phyloP scores from a whole-genome alignment of 75 land plant genomes.

The Cunninghamia lanceolata region DNA sequence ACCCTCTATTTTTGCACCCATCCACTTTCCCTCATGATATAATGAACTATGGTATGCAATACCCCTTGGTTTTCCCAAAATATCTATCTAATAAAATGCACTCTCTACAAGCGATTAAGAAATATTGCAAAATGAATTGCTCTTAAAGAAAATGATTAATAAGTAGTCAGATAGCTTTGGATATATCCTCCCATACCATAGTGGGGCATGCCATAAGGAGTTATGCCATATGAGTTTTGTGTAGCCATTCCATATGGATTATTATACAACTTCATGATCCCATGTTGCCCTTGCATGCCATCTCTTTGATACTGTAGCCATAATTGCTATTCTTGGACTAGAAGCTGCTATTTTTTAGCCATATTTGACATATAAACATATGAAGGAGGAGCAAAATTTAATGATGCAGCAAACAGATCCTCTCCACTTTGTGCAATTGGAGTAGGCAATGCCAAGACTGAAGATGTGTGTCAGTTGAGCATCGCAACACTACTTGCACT shows the following conservation, averaged over 20 bases:
- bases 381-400: conserved; percentile 69
- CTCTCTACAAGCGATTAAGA: background rate
- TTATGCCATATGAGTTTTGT: no score
- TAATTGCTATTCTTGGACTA: conserved; percentile 70
- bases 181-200: no score
- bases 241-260: no score
- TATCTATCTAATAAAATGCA: background rate
- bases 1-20: no score
- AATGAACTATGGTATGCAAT: background rate
- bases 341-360: conserved; percentile 71
- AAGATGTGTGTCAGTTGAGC: conserved; percentile 31
- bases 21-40: no score
- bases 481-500: conserved; percentile 90
- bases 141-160: background rate
- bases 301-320: no score
- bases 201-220: no score
- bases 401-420: conserved; percentile 88
- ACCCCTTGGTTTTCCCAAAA: background rate
- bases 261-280: no score
- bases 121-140: no score
- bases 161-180: conserved; percentile 19
- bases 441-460: conserved; percentile 75
- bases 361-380: conserved; percentile 91
- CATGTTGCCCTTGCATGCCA: no score
- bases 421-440: no score